These are phyloP conservation scores for Oxytropis ochrocephala DNA, from an alignment of 306 rosid genomes.

Conservation along the genomic window DNA sequence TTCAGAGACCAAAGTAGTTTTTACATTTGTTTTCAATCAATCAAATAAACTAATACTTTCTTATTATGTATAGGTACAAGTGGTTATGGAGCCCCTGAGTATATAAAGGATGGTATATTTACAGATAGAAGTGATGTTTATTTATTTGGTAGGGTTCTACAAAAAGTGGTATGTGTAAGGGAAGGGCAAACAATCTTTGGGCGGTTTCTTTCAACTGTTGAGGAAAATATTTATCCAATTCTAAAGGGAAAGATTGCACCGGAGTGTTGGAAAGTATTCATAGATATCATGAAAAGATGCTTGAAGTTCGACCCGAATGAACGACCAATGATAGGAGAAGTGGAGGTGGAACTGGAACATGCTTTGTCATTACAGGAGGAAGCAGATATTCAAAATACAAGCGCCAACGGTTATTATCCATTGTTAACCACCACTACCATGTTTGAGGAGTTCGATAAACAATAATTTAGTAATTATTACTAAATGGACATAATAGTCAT, in stretches of 20 bases:
- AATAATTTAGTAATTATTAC: no score
- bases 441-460: no score
- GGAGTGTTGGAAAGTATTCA: conserved; percentile 3
- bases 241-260: conserved; percentile 32
- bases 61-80: no score
- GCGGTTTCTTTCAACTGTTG: background rate
- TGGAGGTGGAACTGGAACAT: conserved; percentile 25
- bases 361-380: conserved; percentile 24
- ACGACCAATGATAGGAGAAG: conserved; percentile 32
- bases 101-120: no score
- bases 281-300: conserved; percentile 3
- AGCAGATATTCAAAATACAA: background rate
- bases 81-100: background rate
- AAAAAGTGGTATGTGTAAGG: no score
- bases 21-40: no score
- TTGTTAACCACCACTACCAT: no score
- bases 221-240: background rate
- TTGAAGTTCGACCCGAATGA: background rate
- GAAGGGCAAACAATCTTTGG: no score
- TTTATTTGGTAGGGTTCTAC: background rate
- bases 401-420: no score
- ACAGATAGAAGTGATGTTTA: background rate
- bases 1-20: no score
- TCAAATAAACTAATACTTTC: no score
- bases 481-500: no score